Base-by-base conservation (phyloP, 2,329 filamentous ascomycete genomes). In the Epichloe coenophiala region DNA sequence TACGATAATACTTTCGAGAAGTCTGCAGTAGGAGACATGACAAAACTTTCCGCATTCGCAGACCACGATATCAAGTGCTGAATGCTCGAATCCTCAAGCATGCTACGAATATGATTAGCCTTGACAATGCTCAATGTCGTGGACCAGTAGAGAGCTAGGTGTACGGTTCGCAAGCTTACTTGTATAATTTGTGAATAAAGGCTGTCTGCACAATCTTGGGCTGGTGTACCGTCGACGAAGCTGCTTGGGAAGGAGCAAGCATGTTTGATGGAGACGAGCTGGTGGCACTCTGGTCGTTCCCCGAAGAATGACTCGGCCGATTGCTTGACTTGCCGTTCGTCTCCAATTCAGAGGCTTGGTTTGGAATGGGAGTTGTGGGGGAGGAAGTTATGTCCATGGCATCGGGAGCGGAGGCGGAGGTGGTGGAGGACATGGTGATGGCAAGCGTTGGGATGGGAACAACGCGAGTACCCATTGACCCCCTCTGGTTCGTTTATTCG, bases 101-200 rank as follows among this genome's bases (percentile, higher is more conserved):
- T 97, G 70, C 91, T 97, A 13, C 36, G 9, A 39, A 39, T n/a
- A 6, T 31, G 23, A 39, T 47, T 47, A 47, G 45, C 21, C 36
- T 12, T 13, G 11, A 4, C n/a, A 45, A 3, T 31, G 27, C 27
- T 8, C 15, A 8, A 12, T 13, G 15, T 38, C 40, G 41, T 11
- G 9, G 19, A 9, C 27, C 27, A 31, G 27, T 31, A 11, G 6
- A 5, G 33, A n/a, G 7, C n/a, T 6, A 19, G 17, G 43, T 17
- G 13, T 13, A 11, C 5, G 13, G 33, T n/a, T 3, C 15, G 33
- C 3, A 41, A 27, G 55, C 84, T 63, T 75, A 96, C 90, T 94
- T 96, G 75, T 97, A 98, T 37, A 98, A 80, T 69, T 98, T 98
- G 68, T 98, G 93, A 57, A 98, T 97, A 63, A 98, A 98, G 21